Evolutionary conservation across 2,329 filamentous ascomycete genomes (phyloP).

Genomic region (Berkeleyomyces rouxiae): DNA sequence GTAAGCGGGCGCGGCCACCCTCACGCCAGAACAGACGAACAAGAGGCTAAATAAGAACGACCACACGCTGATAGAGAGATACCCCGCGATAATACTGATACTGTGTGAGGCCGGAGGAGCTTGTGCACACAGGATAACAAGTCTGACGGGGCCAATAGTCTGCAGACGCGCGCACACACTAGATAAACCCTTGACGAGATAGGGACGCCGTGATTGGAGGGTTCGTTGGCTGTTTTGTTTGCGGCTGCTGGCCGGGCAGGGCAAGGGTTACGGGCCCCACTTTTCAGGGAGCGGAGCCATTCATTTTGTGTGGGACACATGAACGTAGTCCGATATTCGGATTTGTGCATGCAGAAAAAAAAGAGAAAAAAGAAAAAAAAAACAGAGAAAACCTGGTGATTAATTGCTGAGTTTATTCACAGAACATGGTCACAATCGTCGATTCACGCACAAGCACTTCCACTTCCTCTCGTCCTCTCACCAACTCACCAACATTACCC

Average conservation of each 20-base stretch:
- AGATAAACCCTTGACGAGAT: too few species aligned
- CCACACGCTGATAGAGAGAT: background rate
- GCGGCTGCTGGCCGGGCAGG: background rate
- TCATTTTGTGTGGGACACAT: too few species aligned
- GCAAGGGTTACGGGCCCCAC: background rate
- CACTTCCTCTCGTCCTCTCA: background rate
- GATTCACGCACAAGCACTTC: background rate
- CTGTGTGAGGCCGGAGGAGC: background rate
- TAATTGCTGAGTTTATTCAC: background rate
- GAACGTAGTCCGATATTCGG: too few species aligned
- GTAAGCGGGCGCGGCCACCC: background rate
- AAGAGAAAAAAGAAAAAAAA: background rate
- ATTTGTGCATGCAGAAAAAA: background rate
- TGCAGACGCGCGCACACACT: background rate
- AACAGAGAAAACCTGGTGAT: background rate
- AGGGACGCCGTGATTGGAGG: background rate
- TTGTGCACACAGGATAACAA: background rate
- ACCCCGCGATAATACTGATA: background rate
- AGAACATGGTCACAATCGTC: background rate
- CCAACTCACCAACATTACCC: background rate
- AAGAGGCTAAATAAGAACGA: background rate
- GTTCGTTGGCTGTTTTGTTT: background rate
- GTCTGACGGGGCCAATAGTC: background rate
- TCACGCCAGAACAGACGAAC: background rate
- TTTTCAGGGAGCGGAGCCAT: background rate